Evolutionary conservation across 2,329 filamentous ascomycete species (phyloP).

Genomic region (Neopestalotiopsis sp.): DNA sequence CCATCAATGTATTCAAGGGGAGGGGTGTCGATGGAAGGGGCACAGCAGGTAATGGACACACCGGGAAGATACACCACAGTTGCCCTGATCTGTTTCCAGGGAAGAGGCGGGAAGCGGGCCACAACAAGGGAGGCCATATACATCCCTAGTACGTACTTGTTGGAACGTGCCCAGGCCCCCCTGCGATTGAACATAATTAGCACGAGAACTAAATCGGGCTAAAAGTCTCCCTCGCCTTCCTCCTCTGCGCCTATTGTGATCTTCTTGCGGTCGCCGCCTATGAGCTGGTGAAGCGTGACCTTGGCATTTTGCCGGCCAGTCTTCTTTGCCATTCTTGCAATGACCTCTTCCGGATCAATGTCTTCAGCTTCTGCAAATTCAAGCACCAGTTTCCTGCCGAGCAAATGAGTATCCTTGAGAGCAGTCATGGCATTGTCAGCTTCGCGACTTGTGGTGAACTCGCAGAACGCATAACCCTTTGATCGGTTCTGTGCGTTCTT

Average conservation of each 20-base stretch:
- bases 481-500: constrained; percentile 91
- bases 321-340: constrained; percentile 97
- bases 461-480: constrained; percentile 95
- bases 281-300: constrained; percentile 87
- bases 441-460: constrained; percentile 91
- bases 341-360: constrained; percentile 92
- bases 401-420: constrained; percentile 88
- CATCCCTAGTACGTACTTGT: constrained; percentile 25
- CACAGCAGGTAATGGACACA: constrained; percentile 25
- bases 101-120: constrained; percentile 9
- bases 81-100: constrained; percentile 23
- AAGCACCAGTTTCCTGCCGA: constrained; percentile 87
- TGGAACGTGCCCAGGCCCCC: constrained; percentile 34
- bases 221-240: constrained; percentile 56
- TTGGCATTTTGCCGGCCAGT: constrained; percentile 89
- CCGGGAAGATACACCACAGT: constrained; percentile 20
- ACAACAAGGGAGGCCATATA: constrained; percentile 17
- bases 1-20: constrained; percentile 21
- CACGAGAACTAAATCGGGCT: constrained; percentile 31
- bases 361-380: constrained; percentile 91
- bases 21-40: constrained; percentile 27
- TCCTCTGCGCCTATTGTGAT: constrained; percentile 82
- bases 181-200: constrained; percentile 33
- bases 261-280: constrained; percentile 81
- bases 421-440: constrained; percentile 90